These are phyloP conservation scores for Biscutella laevigata DNA, from an alignment of 441 rosid species.

Conservation along the genomic window DNA sequence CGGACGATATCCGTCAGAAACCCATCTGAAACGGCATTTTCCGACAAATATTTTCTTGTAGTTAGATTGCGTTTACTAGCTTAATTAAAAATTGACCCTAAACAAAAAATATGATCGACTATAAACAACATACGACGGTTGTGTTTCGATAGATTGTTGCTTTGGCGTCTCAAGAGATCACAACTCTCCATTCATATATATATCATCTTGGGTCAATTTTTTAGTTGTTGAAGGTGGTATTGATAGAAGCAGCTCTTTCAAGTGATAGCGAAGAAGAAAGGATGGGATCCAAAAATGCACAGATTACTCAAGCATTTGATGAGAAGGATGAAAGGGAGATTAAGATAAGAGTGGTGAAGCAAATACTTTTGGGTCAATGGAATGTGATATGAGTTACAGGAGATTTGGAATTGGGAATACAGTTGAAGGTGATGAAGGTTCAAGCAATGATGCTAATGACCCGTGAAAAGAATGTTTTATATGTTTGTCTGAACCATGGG, in stretches of 20 bases:
- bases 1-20: too few relatives aligned
- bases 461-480: slow-evolving; percentile 89
- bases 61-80: too few relatives aligned
- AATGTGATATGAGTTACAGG: slow-evolving; percentile 77
- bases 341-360: slow-evolving; percentile 61
- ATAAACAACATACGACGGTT: too few relatives aligned
- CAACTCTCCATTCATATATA: too few relatives aligned
- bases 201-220: too few relatives aligned
- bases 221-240: too few relatives aligned
- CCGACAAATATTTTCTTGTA: too few relatives aligned
- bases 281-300: slow-evolving; percentile 46
- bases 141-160: too few relatives aligned
- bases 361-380: slow-evolving; percentile 73
- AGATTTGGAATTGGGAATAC: slow-evolving; percentile 90
- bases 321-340: slow-evolving; percentile 79
- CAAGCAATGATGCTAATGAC: slow-evolving; percentile 58
- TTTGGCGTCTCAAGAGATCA: too few relatives aligned
- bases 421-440: slow-evolving; percentile 44
- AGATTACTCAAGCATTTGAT: slow-evolving; percentile 64
- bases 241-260: slow-evolving; percentile 55
- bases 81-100: too few relatives aligned
- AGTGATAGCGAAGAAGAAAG: slow-evolving; percentile 34
- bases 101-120: too few relatives aligned
- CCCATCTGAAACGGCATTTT: too few relatives aligned
- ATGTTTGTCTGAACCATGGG: slow-evolving; percentile 90